Evolutionary conservation across 768 basidiomycete species (phyloP).

Genomic region (Lactifluus hygrophoroides): DNA sequence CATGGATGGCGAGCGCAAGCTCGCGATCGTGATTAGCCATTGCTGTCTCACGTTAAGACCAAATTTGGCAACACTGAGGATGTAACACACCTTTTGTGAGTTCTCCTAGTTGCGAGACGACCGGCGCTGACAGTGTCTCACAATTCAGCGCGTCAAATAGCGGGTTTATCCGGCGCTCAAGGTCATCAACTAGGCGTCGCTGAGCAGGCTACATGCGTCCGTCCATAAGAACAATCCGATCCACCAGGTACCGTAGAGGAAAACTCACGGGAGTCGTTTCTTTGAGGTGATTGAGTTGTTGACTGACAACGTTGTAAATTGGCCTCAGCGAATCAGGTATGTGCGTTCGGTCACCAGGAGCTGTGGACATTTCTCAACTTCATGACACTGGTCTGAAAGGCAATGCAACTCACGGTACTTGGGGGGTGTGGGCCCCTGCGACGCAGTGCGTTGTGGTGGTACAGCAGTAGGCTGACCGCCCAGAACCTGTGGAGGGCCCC

Average conservation of each 20-base stretch:
- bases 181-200: conserved; percentile 76
- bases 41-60: conserved; percentile 37
- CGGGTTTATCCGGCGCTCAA: conserved; percentile 76
- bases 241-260: not conserved
- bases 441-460: conserved; percentile 9
- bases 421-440: conserved; percentile 24
- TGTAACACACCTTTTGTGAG: conserved; percentile 59
- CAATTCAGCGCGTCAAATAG: conserved; percentile 92
- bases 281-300: conserved; percentile 57
- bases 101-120: conserved; percentile 63
- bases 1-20: conserved; percentile 72
- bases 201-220: conserved; percentile 54
- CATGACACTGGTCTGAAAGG: not conserved
- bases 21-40: conserved; percentile 75
- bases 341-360: conserved; percentile 86
- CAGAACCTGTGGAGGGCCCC: conserved; percentile 6
- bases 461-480: not conserved
- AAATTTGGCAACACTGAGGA: not conserved
- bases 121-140: conserved; percentile 61
- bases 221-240: conserved; percentile 1
- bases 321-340: conserved; percentile 65
- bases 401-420: conserved; percentile 51
- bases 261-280: conserved; percentile 65
- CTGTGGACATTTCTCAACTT: conserved; percentile 32
- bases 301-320: conserved; percentile 56